Percentiles rank a stretch among this genome's conserved stretches.
Conservation (phyloP, 257 asterid species). For the Primulina eburnea region DNA sequence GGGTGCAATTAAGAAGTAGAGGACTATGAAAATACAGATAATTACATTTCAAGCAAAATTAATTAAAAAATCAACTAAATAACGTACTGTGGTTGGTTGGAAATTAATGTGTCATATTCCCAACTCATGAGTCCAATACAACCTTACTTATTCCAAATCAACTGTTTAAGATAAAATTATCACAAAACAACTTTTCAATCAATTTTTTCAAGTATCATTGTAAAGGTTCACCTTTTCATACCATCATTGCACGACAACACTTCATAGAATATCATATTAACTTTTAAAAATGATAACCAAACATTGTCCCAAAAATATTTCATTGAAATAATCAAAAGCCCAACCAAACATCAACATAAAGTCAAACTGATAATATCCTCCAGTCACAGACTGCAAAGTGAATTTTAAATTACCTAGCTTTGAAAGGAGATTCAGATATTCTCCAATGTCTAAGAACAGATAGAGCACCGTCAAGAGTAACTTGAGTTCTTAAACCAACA, state of each 20-base stretch:
- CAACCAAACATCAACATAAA: neutral
- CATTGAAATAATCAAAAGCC: neutral
- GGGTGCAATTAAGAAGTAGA: neutral
- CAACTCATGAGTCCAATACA: too few species aligned
- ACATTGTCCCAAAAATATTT: neutral
- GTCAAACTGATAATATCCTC: too few species aligned
- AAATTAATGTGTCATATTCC: too few species aligned
- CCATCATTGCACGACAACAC: neutral
- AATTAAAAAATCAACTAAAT: conserved; percentile 5
- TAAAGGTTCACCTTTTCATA: too few species aligned
- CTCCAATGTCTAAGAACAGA: conserved; percentile 63
- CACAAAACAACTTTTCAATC: neutral
- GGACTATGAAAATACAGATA: conserved; percentile 9
- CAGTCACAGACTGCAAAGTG: neutral
- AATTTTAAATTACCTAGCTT: conserved; percentile 52
- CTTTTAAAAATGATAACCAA: neutral
- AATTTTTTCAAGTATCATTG: neutral
- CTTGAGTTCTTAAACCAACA: conserved; percentile 60
- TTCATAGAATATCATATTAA: too few species aligned
- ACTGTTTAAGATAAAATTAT: neutral
- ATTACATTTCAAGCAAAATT: neutral
- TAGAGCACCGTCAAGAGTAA: conserved; percentile 58
- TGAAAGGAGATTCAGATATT: conserved; percentile 41
- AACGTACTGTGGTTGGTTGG: neutral
- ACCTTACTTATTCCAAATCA: neutral